These are phyloP conservation scores for Aleurites moluccanus DNA, from an alignment of 441 rosid genomes.

Conservation along the genomic window DNA sequence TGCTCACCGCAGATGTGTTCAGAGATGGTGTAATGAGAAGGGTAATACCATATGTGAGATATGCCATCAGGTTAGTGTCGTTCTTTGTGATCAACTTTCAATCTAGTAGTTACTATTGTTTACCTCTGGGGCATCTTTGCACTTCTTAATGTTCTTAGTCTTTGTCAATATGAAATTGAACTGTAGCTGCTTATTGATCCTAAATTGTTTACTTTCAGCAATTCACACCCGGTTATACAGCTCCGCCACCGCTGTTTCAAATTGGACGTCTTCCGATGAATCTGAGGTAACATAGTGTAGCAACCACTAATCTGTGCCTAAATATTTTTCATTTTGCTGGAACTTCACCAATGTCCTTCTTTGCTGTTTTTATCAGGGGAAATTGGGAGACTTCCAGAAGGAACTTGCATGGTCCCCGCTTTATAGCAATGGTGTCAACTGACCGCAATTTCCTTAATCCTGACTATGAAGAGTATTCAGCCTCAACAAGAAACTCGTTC, in stretches of 20 bases:
- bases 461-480: conserved; percentile 45
- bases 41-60: conserved; percentile 85
- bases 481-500: conserved; percentile 56
- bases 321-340: neutral
- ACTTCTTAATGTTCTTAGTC: neutral
- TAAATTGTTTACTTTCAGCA: conserved; percentile 46
- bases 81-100: neutral
- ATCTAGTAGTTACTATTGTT: neutral
- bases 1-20: conserved; percentile 78
- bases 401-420: conserved; percentile 47
- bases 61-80: conserved; percentile 62
- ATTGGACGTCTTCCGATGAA: conserved; percentile 70
- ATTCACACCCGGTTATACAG: conserved; percentile 84
- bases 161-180: neutral
- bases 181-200: conserved; percentile 1
- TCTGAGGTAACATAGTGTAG: conserved; percentile 48
- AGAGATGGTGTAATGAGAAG: conserved; percentile 90
- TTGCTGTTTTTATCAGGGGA: conserved; percentile 43
- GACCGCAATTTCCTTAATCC: conserved; percentile 47
- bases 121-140: neutral
- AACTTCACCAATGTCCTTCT: neutral
- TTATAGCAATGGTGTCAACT: conserved; percentile 75
- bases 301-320: neutral
- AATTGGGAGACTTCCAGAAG: conserved; percentile 76
- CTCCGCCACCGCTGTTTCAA: conserved; percentile 78